These are phyloP conservation scores for Asterionellopsis glacialis DNA, from an alignment of 108 stramenopile species.

Conservation along the genomic window DNA sequence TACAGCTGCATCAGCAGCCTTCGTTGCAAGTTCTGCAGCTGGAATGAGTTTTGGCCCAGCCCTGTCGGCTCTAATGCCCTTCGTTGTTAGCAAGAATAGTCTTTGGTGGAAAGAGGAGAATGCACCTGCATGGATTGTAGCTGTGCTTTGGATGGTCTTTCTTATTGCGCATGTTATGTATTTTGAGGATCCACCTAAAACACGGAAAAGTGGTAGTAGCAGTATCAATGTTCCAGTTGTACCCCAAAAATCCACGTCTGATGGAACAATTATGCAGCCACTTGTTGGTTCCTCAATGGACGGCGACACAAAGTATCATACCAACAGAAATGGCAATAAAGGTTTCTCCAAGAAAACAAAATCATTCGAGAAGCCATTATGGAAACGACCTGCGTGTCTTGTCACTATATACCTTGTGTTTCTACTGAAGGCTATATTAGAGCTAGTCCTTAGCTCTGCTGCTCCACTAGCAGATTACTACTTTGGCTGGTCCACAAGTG, in stretches of 20 bases:
- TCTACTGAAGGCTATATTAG: slow-evolving; percentile 34
- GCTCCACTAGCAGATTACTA: slow-evolving; percentile 29
- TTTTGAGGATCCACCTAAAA: slow-evolving; percentile 48
- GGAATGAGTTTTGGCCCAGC: slow-evolving; percentile 73
- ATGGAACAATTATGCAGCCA: too few species aligned
- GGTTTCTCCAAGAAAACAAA: neutral
- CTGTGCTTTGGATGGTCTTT: slow-evolving; percentile 51
- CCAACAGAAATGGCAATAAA: neutral
- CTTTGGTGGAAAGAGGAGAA: slow-evolving; percentile 48
- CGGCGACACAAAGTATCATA: neutral
- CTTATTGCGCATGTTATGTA: slow-evolving; percentile 31
- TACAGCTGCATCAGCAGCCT: slow-evolving; percentile 60
- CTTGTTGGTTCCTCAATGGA: too few species aligned
- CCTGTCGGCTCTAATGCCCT: slow-evolving; percentile 59
- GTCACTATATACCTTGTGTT: slow-evolving; percentile 32
- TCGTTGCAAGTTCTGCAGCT: slow-evolving; percentile 54
- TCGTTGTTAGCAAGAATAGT: slow-evolving; percentile 36
- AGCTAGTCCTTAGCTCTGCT: slow-evolving; percentile 31
- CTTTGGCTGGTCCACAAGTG: slow-evolving; percentile 33
- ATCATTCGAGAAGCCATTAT: slow-evolving; percentile 9
- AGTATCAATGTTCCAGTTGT: too few species aligned
- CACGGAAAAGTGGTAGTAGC: neutral
- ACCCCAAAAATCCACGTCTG: too few species aligned
- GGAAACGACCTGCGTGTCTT: slow-evolving; percentile 32
- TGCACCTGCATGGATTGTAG: slow-evolving; percentile 54